Conservation (phyloP, 2,329 filamentous ascomycete species). For the Dactylellina cionopaga region DNA sequence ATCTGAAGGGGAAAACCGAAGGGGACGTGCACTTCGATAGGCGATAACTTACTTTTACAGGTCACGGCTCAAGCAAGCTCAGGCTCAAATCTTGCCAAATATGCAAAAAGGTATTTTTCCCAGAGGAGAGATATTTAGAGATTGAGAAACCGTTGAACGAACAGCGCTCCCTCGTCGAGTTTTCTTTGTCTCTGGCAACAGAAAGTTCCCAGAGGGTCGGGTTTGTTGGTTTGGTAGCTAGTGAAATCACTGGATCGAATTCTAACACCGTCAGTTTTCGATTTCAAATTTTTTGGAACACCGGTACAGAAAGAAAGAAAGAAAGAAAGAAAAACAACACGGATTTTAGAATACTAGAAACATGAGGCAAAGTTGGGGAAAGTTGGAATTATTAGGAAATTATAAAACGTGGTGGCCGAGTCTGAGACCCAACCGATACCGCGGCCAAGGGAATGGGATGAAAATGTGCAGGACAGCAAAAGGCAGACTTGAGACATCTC, state of each 20-base stretch:
- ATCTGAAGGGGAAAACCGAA: constrained; percentile 9
- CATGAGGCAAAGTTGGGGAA: background rate
- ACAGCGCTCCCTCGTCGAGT: background rate
- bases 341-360: background rate
- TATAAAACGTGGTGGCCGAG: constrained; percentile 47
- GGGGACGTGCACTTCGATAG: constrained; percentile 46
- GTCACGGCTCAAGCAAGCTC: constrained; percentile 12
- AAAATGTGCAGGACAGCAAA: constrained; percentile 18
- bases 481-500: constrained; percentile 1
- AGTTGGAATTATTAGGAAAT: constrained; percentile 11
- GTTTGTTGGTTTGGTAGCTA: constrained; percentile 3
- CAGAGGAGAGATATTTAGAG: too few species aligned
- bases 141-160: too few species aligned
- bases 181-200: background rate
- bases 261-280: constrained; percentile 1
- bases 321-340: background rate
- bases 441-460: constrained; percentile 39
- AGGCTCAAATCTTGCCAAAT: constrained; percentile 16
- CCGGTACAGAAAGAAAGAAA: constrained; percentile 1
- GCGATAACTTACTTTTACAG: constrained; percentile 48
- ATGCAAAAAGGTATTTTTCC: background rate
- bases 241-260: background rate
- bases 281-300: background rate
- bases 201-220: constrained; percentile 12
- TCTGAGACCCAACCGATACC: constrained; percentile 28